phyloP scores from a whole-genome alignment of 108 stramenopile species.

The Skeletonema marinoi region DNA sequence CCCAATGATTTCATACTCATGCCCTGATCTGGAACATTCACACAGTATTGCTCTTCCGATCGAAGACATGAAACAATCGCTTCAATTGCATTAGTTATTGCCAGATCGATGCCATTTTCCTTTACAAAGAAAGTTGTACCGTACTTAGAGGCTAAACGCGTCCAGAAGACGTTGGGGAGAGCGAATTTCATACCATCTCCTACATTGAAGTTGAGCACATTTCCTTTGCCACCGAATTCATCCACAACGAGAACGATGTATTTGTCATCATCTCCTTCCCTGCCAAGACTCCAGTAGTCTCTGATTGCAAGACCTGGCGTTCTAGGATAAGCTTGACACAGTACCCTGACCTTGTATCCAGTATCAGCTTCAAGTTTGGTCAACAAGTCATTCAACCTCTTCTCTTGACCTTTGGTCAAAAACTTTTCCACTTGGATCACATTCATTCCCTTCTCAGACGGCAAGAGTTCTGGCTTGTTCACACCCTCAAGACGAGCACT shows the following conservation, averaged over 20 bases:
- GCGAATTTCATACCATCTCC: constrained; percentile 86
- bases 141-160: constrained; percentile 74
- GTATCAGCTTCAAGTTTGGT: constrained; percentile 74
- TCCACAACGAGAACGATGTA: constrained; percentile 87
- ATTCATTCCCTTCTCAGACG: constrained; percentile 62
- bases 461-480: constrained; percentile 85
- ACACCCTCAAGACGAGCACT: constrained; percentile 81
- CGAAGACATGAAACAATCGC: constrained; percentile 77
- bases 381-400: constrained; percentile 70
- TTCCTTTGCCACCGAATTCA: constrained; percentile 86
- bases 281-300: constrained; percentile 90
- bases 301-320: constrained; percentile 79
- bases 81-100: constrained; percentile 83
- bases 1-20: constrained; percentile 75
- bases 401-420: constrained; percentile 80
- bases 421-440: constrained; percentile 89
- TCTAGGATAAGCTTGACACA: constrained; percentile 86
- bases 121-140: constrained; percentile 85
- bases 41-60: constrained; percentile 84
- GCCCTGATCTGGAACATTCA: constrained; percentile 73
- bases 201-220: constrained; percentile 89
- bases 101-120: constrained; percentile 86
- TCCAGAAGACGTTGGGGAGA: constrained; percentile 90
- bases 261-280: constrained; percentile 89
- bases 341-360: constrained; percentile 74